A percentile compares a stretch with the other conserved stretches of the same genome.
phyloP scores from a whole-genome alignment of 352 stramenopile genomes.

The Peronospora tabacina region DNA sequence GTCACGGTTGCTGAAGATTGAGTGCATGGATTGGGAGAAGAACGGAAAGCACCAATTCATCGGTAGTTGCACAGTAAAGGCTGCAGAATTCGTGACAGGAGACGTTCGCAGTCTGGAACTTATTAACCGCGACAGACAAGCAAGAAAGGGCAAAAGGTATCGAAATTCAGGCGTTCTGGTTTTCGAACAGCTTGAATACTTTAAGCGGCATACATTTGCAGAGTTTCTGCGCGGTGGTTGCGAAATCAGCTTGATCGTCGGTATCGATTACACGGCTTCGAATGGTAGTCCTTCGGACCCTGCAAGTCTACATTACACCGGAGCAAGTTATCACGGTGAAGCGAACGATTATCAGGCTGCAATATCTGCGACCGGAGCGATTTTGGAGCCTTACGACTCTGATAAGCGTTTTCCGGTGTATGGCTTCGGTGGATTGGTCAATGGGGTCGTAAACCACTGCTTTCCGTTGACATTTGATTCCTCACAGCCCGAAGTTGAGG shows the following conservation, averaged over 20 bases:
- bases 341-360: constrained; percentile 77
- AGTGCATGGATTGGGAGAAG: constrained; percentile 75
- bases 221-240: constrained; percentile 63
- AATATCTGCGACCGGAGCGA: constrained; percentile 54
- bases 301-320: constrained; percentile 52
- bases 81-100: constrained; percentile 48
- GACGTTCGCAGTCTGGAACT: constrained; percentile 43
- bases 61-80: constrained; percentile 41
- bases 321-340: constrained; percentile 41
- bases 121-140: constrained; percentile 60
- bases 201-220: constrained; percentile 63
- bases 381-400: constrained; percentile 71
- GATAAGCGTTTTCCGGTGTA: constrained; percentile 73
- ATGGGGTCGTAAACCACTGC: constrained; percentile 56
- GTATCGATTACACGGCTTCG: constrained; percentile 78
- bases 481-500: constrained; percentile 50
- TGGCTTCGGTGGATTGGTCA: constrained; percentile 68
- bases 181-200: constrained; percentile 48
- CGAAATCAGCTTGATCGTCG: constrained; percentile 71
- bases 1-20: constrained; percentile 48
- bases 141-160: constrained; percentile 65
- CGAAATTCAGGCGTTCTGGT: constrained; percentile 62
- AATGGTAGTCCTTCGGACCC: constrained; percentile 45
- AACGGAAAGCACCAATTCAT: constrained; percentile 68
- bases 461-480: constrained; percentile 68